A percentile compares a stretch with the other conserved stretches of the same genome.
Conservation (phyloP, 306 rosid species). For the Citrullus colocynthis region DNA sequence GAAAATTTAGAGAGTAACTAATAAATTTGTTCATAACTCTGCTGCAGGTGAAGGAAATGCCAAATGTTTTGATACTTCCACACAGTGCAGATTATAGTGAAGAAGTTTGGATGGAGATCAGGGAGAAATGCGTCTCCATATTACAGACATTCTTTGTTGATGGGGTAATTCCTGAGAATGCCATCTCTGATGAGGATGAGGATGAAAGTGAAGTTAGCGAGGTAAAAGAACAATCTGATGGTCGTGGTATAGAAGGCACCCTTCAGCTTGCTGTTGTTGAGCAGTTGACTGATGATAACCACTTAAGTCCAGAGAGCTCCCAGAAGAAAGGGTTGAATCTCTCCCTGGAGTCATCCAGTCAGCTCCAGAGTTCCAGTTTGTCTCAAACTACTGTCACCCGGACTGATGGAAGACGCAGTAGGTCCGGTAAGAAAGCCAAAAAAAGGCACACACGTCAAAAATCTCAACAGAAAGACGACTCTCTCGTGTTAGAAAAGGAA, state of each 20-base stretch:
- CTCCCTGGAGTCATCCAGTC: slow-evolving; percentile 45
- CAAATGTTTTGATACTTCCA: slow-evolving; percentile 96
- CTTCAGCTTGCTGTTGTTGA: slow-evolving; percentile 45
- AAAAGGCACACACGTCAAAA: slow-evolving; percentile 78
- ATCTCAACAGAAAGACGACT: slow-evolving; percentile 57
- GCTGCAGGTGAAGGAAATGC: slow-evolving; percentile 96
- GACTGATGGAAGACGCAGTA: slow-evolving; percentile 77
- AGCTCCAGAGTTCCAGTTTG: slow-evolving; percentile 53
- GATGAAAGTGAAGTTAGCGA: slow-evolving; percentile 49
- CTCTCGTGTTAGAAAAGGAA: slow-evolving; percentile 52
- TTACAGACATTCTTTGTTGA: slow-evolving; percentile 78
- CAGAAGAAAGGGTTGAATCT: slow-evolving; percentile 39
- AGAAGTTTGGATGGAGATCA: slow-evolving; percentile 99
- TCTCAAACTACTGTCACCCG: slow-evolving; percentile 45
- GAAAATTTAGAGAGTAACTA: not conserved
- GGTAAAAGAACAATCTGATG: slow-evolving; percentile 53
- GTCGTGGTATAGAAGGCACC: slow-evolving; percentile 40
- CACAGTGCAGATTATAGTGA: slow-evolving; percentile 99
- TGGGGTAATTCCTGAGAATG: slow-evolving; percentile 66
- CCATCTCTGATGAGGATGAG: slow-evolving; percentile 64
- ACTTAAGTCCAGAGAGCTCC: slow-evolving; percentile 51
- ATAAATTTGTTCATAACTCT: not conserved
- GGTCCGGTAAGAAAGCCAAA: slow-evolving; percentile 89
- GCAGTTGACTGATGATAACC: slow-evolving; percentile 38
- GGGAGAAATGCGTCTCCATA: slow-evolving; percentile 85